Evolutionary conservation across 306 rosid genomes (phyloP).

Genomic region (Acacia acuminata): DNA sequence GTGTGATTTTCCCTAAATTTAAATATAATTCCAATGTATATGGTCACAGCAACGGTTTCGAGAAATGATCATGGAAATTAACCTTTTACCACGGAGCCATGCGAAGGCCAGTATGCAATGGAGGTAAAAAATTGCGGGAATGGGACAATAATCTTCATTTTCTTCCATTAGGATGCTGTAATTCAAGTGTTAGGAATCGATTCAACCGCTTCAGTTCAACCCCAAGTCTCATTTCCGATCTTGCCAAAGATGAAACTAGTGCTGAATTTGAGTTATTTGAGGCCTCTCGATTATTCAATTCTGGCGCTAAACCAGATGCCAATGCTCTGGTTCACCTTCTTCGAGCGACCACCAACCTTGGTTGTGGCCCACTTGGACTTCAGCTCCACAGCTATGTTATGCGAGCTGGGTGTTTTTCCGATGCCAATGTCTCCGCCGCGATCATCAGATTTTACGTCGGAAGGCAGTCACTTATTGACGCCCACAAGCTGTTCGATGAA

Average conservation of each 20-base stretch:
- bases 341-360: slow-evolving; percentile 40
- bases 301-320: slow-evolving; percentile 46
- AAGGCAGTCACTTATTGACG: slow-evolving; percentile 35
- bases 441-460: slow-evolving; percentile 43
- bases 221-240: slow-evolving; percentile 7
- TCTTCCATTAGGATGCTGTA: background rate
- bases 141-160: background rate
- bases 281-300: slow-evolving; percentile 31
- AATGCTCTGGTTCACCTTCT: slow-evolving; percentile 51
- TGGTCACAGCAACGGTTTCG: background rate
- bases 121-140: slow-evolving; percentile 14
- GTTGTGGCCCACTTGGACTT: slow-evolving; percentile 30
- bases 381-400: slow-evolving; percentile 61
- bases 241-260: slow-evolving; percentile 31
- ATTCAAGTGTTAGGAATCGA: background rate
- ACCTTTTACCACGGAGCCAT: slow-evolving; percentile 12
- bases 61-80: background rate
- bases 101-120: slow-evolving; percentile 35
- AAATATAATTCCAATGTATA: no score
- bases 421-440: slow-evolving; percentile 45
- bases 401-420: slow-evolving; percentile 55
- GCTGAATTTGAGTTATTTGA: slow-evolving; percentile 30
- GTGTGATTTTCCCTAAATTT: no score
- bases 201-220: background rate
- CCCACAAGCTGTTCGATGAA: slow-evolving; percentile 56